These are phyloP conservation scores for Metroxylon sagu DNA, from an alignment of 176 grass and related monocot genomes.

Conservation along the genomic window DNA sequence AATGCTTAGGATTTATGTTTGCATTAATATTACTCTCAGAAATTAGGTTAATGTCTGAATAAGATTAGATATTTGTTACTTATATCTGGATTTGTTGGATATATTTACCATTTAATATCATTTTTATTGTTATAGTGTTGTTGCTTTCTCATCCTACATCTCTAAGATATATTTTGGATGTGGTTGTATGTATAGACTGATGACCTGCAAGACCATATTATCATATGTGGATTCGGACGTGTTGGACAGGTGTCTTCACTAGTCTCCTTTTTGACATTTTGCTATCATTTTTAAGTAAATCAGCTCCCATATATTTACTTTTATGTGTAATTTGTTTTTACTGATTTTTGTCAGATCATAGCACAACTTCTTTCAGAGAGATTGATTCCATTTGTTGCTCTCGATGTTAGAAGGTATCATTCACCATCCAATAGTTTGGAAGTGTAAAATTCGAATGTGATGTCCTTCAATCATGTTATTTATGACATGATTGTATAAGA, in stretches of 20 bases:
- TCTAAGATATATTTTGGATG: constrained; percentile 14
- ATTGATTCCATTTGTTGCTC: constrained; percentile 94
- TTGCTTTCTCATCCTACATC: constrained; percentile 13
- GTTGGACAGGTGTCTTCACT: constrained; percentile 73
- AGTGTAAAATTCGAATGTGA: too few species aligned
- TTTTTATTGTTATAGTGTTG: not conserved
- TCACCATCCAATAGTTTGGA: constrained; percentile 5
- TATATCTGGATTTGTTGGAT: too few species aligned
- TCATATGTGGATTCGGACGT: constrained; percentile 96
- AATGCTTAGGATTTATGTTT: too few species aligned
- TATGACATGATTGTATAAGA: too few species aligned
- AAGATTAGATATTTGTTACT: too few species aligned
- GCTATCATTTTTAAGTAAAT: too few species aligned
- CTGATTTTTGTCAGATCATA: constrained; percentile 45
- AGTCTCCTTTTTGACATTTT: constrained; percentile 15
- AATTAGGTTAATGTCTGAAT: too few species aligned
- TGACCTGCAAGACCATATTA: constrained; percentile 98
- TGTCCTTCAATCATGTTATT: too few species aligned
- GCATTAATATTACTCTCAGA: too few species aligned
- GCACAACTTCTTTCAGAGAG: constrained; percentile 95
- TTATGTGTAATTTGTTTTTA: not conserved
- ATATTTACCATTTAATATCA: too few species aligned
- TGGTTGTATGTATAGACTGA: constrained; percentile 61
- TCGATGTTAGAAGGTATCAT: constrained; percentile 84
- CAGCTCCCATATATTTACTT: not conserved